phyloP scores from a whole-genome alignment of 2,329 filamentous ascomycete species.

The Pseudogymnoascus sp. region DNA sequence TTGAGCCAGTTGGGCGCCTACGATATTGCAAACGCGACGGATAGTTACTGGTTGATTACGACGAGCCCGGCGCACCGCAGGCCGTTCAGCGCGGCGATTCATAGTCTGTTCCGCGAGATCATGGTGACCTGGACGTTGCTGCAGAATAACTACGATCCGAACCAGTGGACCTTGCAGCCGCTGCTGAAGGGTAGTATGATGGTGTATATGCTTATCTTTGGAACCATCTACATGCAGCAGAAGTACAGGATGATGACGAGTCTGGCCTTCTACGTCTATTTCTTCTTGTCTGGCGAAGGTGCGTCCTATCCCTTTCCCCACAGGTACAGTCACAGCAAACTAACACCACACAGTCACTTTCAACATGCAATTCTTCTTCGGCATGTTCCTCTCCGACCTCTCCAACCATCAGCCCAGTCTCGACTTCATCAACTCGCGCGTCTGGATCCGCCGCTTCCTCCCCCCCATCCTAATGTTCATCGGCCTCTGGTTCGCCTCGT shows the following conservation, averaged over 20 bases:
- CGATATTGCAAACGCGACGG: slow-evolving; percentile 44
- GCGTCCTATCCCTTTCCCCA: slow-evolving; percentile 20
- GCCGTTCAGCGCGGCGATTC: slow-evolving; percentile 35
- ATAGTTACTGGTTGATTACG: slow-evolving; percentile 50
- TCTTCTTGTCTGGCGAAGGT: slow-evolving; percentile 26
- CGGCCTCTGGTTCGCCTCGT: slow-evolving; percentile 51
- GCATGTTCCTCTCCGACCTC: slow-evolving; percentile 53
- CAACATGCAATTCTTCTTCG: slow-evolving; percentile 52
- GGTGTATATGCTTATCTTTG: slow-evolving; percentile 45
- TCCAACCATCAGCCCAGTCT: slow-evolving; percentile 42
- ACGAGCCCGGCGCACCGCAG: slow-evolving; percentile 38
- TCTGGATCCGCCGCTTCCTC: slow-evolving; percentile 37
- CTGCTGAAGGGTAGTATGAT: slow-evolving; percentile 46
- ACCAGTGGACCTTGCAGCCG: slow-evolving; percentile 51
- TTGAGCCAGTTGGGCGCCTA: slow-evolving; percentile 49
- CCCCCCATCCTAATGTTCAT: slow-evolving; percentile 41
- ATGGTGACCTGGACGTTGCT: slow-evolving; percentile 44
- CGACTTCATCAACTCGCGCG: slow-evolving; percentile 36
- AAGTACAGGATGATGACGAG: slow-evolving; percentile 41
- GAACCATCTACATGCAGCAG: slow-evolving; percentile 41
- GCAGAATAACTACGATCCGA: slow-evolving; percentile 46
- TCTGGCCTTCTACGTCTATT: slow-evolving; percentile 41
- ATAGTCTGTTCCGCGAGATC: slow-evolving; percentile 37
- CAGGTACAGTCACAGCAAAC: neutral
- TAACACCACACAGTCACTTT: slow-evolving; percentile 32